Percentiles rank a stretch among this genome's conserved stretches.
phyloP scores from a whole-genome alignment of 2,329 filamentous ascomycete genomes.

The Beauveria rudraprayagi region DNA sequence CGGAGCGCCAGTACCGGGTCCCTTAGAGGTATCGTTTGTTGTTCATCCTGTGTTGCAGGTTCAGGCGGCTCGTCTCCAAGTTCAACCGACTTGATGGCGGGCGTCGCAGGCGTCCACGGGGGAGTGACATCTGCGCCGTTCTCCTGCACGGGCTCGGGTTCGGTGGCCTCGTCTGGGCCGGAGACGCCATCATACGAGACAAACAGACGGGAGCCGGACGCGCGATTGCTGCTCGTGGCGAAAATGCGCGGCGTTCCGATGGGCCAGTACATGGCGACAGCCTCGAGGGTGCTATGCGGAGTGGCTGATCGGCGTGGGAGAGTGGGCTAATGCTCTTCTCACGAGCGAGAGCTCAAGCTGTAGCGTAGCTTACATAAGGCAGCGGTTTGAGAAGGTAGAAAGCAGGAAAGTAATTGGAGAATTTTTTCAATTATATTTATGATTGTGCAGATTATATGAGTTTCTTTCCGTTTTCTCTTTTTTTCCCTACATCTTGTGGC shows the following conservation, averaged over 20 bases:
- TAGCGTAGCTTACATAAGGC: slow-evolving; percentile 9
- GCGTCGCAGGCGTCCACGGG: slow-evolving; percentile 42
- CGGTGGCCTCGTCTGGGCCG: slow-evolving; percentile 21
- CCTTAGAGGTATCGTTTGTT: slow-evolving; percentile 34
- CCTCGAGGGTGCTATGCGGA: slow-evolving; percentile 7
- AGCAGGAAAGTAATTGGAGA: too few species aligned
- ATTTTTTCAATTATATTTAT: not conserved
- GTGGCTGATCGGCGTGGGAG: not conserved
- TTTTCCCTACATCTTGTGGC: not conserved
- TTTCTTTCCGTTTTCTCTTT: too few species aligned
- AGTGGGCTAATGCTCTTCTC: not conserved
- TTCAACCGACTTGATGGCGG: slow-evolving; percentile 51
- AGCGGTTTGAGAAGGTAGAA: not conserved
- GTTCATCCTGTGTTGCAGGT: slow-evolving; percentile 17
- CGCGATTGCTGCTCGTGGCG: slow-evolving; percentile 62
- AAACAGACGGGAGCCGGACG: slow-evolving; percentile 40
- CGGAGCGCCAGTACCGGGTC: slow-evolving; percentile 67
- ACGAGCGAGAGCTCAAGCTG: not conserved
- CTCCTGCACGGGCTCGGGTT: slow-evolving; percentile 22
- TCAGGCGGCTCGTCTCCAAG: slow-evolving; percentile 31
- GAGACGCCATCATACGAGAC: slow-evolving; percentile 54
- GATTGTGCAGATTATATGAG: not conserved
- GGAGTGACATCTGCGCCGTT: slow-evolving; percentile 16
- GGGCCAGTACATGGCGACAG: slow-evolving; percentile 76
- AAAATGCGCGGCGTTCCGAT: slow-evolving; percentile 77